phyloP scores from a whole-genome alignment of 805 yeast genomes.

The Saturnispora mendoncae region DNA sequence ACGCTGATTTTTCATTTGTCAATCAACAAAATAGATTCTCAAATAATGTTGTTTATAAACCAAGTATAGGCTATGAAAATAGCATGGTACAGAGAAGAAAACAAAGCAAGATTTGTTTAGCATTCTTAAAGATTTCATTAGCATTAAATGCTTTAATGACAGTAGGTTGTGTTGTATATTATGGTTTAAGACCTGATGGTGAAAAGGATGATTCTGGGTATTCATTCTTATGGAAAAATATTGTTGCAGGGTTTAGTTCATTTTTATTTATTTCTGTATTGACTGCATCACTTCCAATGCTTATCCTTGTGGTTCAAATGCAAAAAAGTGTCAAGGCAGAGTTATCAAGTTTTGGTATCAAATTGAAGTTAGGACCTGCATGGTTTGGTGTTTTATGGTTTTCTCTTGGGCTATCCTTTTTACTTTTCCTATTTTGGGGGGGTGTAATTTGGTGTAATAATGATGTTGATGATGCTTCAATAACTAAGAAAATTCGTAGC shows the following conservation, averaged over 20 bases:
- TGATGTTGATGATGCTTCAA: constrained; percentile 22
- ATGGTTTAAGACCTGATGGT: constrained; percentile 29
- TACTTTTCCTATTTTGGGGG: constrained; percentile 26
- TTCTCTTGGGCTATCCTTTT: constrained; percentile 30
- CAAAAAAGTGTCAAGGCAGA: constrained; percentile 24
- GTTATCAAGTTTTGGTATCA: constrained; percentile 40
- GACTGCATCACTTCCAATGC: constrained; percentile 28
- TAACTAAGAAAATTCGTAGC: neutral
- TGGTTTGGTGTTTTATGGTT: constrained; percentile 32
- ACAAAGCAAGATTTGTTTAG: constrained; percentile 24
- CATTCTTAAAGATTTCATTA: constrained; percentile 25
- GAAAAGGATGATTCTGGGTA: constrained; percentile 27
- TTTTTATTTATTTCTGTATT: neutral
- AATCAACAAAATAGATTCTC: constrained; percentile 1
- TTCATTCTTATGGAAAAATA: constrained; percentile 30
- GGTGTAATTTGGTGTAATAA: constrained; percentile 49
- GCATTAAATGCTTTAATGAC: constrained; percentile 27
- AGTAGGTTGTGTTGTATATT: constrained; percentile 28
- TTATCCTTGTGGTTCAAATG: constrained; percentile 22
- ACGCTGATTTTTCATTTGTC: constrained; percentile 3
- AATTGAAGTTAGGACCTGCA: constrained; percentile 31
- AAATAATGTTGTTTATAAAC: constrained; percentile 12
- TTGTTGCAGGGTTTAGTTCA: constrained; percentile 26
- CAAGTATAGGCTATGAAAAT: constrained; percentile 22
- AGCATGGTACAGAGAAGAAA: constrained; percentile 16